phyloP scores from a whole-genome alignment of 2,329 filamentous ascomycete species.

The Hypoxylon sp. region DNA sequence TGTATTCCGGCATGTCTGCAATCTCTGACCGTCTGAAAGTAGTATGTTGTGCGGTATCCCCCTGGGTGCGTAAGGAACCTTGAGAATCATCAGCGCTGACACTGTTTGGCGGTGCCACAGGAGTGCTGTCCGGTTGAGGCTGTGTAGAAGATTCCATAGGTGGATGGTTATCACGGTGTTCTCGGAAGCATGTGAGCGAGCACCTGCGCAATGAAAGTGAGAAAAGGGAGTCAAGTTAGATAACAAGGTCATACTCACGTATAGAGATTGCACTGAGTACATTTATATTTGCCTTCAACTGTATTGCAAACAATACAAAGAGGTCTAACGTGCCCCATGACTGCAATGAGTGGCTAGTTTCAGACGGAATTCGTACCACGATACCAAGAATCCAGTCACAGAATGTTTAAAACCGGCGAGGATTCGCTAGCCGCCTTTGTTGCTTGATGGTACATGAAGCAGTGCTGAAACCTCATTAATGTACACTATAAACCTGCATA shows the following conservation, averaged over 20 bases:
- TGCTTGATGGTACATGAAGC: not conserved
- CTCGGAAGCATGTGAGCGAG: slow-evolving; percentile 70
- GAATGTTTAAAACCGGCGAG: no score
- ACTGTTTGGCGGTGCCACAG: not conserved
- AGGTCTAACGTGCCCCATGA: slow-evolving; percentile 48
- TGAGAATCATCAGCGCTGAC: slow-evolving; percentile 3
- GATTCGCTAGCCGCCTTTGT: not conserved
- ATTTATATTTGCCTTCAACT: slow-evolving; percentile 73
- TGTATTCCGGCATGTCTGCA: slow-evolving; percentile 52
- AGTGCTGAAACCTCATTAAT: not conserved
- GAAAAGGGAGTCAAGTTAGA: slow-evolving; percentile 3
- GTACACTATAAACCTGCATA: not conserved
- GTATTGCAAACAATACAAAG: slow-evolving; percentile 68
- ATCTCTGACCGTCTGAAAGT: slow-evolving; percentile 42
- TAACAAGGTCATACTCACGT: slow-evolving; percentile 64
- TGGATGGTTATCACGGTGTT: slow-evolving; percentile 67
- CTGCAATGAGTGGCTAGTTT: not conserved
- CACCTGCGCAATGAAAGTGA: slow-evolving; percentile 61
- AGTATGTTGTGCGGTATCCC: slow-evolving; percentile 4
- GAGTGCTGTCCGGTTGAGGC: not conserved
- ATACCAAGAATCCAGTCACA: no score
- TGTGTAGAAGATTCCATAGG: slow-evolving; percentile 51
- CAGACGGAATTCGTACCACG: no score
- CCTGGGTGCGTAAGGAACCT: not conserved
- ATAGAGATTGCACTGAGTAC: slow-evolving; percentile 69